These are phyloP conservation scores for Trichoderma asperelloides DNA, from an alignment of 495 filamentous ascomycete genomes.

Conservation along the genomic window DNA sequence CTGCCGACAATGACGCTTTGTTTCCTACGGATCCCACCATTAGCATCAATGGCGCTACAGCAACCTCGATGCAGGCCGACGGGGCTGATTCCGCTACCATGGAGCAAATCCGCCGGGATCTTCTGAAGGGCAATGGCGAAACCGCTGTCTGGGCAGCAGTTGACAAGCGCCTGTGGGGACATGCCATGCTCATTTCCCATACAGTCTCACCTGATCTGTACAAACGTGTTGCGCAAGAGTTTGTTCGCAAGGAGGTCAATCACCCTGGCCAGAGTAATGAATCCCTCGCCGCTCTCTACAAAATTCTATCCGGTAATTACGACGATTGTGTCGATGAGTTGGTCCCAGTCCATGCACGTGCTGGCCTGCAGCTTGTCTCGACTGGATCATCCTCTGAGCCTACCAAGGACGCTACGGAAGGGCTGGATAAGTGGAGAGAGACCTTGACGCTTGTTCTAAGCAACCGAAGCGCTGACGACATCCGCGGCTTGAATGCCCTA, in stretches of 20 bases:
- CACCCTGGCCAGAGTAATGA: conserved; percentile 65
- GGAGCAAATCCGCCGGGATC: conserved; percentile 57
- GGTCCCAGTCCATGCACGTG: conserved; percentile 86
- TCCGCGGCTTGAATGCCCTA: conserved; percentile 64
- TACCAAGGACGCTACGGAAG: conserved; percentile 67
- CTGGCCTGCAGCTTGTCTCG: conserved; percentile 83
- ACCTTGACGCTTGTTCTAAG: conserved; percentile 75
- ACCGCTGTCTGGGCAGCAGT: conserved; percentile 90
- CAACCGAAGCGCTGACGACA: conserved; percentile 77
- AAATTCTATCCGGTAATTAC: conserved; percentile 84
- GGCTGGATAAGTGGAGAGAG: conserved; percentile 88
- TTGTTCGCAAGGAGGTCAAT: conserved; percentile 86
- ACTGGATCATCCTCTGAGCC: conserved; percentile 47
- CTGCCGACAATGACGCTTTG: conserved; percentile 20
- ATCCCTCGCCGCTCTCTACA: conserved; percentile 82
- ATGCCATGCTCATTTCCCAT: conserved; percentile 86
- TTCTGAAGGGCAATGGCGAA: conserved; percentile 75
- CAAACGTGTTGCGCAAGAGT: conserved; percentile 90
- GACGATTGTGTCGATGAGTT: conserved; percentile 95
- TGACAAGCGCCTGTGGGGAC: conserved; percentile 91
- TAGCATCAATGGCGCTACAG: conserved; percentile 10
- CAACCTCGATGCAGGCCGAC: conserved; percentile 40
- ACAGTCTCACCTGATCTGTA: conserved; percentile 61
- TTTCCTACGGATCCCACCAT: conserved; percentile 9
- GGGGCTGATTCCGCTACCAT: conserved; percentile 56